phyloP scores from a whole-genome alignment of 2,329 filamentous ascomycete genomes.

The Aspergillus bombycis region DNA sequence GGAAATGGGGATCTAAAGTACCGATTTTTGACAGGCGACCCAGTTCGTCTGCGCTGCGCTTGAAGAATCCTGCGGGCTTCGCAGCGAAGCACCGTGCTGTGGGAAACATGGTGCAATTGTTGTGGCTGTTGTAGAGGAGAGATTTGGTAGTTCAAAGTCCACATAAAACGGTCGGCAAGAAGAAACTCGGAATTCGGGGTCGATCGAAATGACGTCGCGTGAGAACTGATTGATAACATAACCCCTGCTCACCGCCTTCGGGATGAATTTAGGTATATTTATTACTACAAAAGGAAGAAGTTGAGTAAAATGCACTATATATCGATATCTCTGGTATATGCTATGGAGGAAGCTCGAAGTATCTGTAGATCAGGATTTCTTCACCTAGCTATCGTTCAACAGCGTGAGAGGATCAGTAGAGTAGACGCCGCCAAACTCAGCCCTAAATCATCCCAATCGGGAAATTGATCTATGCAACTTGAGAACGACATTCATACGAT shows the following conservation, averaged over 20 bases:
- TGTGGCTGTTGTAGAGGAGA: background rate
- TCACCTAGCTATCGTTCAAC: background rate
- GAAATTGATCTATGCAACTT: background rate
- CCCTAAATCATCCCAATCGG: background rate
- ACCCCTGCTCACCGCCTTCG: background rate
- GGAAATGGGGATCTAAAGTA: slow-evolving; percentile 33
- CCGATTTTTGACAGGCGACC: slow-evolving; percentile 59
- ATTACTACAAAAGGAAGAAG: too few species aligned
- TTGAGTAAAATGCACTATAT: too few species aligned
- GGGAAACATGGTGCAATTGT: slow-evolving; percentile 39
- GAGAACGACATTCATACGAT: background rate
- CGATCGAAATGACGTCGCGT: background rate
- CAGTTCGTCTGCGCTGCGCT: slow-evolving; percentile 62
- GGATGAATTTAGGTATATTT: too few species aligned
- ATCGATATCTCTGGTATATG: too few species aligned
- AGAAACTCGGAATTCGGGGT: background rate
- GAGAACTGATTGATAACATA: background rate
- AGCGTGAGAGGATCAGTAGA: background rate
- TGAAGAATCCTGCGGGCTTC: slow-evolving; percentile 55
- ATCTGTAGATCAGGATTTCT: background rate
- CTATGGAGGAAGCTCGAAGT: too few species aligned
- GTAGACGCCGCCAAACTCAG: background rate
- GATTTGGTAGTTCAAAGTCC: background rate
- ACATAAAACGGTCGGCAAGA: background rate
- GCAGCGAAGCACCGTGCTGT: slow-evolving; percentile 43